Percentiles rank a stretch among this genome's conserved stretches.
Evolutionary conservation across 805 yeast species (phyloP).

Genomic region (Deakozyma indianensis): DNA sequence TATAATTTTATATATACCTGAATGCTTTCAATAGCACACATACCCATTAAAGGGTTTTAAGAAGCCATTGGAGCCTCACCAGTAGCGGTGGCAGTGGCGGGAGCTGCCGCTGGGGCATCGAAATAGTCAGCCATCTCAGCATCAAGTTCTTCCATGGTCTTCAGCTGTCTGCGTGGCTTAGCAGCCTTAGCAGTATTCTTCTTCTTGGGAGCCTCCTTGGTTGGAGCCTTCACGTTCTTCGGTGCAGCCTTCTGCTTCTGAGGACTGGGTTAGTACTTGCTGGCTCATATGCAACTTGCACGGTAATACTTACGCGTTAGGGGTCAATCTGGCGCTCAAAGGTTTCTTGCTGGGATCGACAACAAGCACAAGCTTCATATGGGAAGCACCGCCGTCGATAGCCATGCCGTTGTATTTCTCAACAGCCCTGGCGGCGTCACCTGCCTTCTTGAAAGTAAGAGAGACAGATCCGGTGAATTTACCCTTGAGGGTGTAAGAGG

Average conservation of each 20-base stretch:
- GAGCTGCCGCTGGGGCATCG: conserved; percentile 5
- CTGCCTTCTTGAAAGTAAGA: conserved; percentile 53
- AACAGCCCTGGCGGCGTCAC: conserved; percentile 65
- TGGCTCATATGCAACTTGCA: too few species aligned
- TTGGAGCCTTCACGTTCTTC: conserved; percentile 7
- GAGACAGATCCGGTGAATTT: conserved; percentile 87
- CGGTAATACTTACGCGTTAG: neutral
- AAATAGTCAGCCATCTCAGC: conserved; percentile 98
- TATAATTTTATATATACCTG: too few species aligned
- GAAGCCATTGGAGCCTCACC: neutral
- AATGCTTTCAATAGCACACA: too few species aligned
- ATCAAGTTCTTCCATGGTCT: conserved; percentile 81
- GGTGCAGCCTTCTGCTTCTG: neutral
- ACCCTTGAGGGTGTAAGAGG: conserved; percentile 78
- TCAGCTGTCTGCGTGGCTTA: conserved; percentile 32
- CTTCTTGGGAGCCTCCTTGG: conserved; percentile 5
- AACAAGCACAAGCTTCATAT: conserved; percentile 66
- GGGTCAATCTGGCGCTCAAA: conserved; percentile 53
- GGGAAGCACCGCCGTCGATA: conserved; percentile 73
- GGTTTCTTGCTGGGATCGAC: conserved; percentile 65
- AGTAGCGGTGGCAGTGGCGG: neutral
- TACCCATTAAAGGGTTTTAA: neutral
- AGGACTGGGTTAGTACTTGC: neutral
- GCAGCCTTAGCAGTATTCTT: conserved; percentile 16
- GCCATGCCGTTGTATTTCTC: conserved; percentile 83